Base-by-base conservation (phyloP, 495 filamentous ascomycete species). In the Stereocaulon alpinum region DNA sequence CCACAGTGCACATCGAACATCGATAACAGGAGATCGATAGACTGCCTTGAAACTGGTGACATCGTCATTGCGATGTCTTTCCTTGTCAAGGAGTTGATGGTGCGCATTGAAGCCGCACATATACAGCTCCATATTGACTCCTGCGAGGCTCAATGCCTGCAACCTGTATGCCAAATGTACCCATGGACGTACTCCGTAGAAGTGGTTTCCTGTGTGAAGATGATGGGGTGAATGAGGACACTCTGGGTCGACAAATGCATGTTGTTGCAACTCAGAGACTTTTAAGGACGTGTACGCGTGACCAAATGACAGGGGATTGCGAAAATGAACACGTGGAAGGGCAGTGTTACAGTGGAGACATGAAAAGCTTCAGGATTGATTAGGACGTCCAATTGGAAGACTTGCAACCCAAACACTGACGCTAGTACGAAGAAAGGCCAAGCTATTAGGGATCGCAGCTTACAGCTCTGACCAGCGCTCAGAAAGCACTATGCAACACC, bases 41-140 rank as follows among this genome's bases (percentile, higher is more conserved):
- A 43, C 29, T 15, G 27, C 44, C 15, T 18, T 12, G 24, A 63
- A 55, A 11, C 1, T 6, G 15, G n/a, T 10, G 12, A 66, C 51
- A 3, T 55, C 52, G 14, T 58, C 49, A 18, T 45, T 44, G 4
- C 15, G 40, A 17, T 55, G 29, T 34, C 34, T 12, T 11, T 47
- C 37, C 58, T 34, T 54, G 48, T 22, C 37, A 12, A 37, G 41
- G 22, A 67, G 56, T 40, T 65, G 63, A 11, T 51, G 22, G 37
- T 65, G 60, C 12, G 63, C 29, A 49, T 67, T 67, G 60, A 67
- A 67, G 51, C 65, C 65, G 18, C 56, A 48, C 34, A 61, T 58
- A 34, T 64, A 60, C 5, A 66, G 18, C 41, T 58, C 54, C 59
- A 64, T 64, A 6, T 30, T 18, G 1, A 15, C 10, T 34, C 17